A percentile compares a stretch with the other conserved stretches of the same genome.
phyloP scores from a whole-genome alignment of 106 monocot genomes.

The Iris macrosiphon region DNA sequence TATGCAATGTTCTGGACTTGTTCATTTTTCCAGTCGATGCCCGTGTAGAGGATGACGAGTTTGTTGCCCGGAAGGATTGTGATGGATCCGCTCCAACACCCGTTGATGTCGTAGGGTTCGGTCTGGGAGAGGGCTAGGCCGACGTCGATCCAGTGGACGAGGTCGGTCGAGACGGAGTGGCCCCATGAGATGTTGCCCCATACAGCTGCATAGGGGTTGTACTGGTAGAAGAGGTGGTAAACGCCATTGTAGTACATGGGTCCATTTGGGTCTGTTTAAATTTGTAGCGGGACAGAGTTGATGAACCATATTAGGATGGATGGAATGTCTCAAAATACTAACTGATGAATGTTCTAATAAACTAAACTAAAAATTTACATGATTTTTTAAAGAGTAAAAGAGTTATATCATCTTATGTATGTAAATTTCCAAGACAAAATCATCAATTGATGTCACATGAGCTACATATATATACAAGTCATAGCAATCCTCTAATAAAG shows the following conservation, averaged over 20 bases:
- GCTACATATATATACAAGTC: too few species aligned
- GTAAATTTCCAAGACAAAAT: too few species aligned
- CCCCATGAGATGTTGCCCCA: too few species aligned
- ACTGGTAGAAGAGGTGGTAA: conserved; percentile 46
- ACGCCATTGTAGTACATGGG: conserved; percentile 33
- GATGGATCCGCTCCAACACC: conserved; percentile 37
- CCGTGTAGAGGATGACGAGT: conserved; percentile 29
- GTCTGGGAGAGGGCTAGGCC: conserved; percentile 21
- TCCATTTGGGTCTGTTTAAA: conserved; percentile 4
- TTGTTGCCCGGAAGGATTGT: conserved; percentile 25
- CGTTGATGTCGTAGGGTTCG: conserved; percentile 28
- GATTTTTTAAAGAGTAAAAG: too few species aligned
- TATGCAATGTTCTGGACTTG: conserved; percentile 32
- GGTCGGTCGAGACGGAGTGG: conserved; percentile 36
- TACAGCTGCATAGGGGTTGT: conserved; percentile 23
- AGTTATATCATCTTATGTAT: too few species aligned
- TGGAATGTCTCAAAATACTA: too few species aligned
- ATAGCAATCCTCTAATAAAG: too few species aligned
- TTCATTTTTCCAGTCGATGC: conserved; percentile 12
- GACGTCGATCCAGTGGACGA: conserved; percentile 26
- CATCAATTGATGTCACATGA: too few species aligned
- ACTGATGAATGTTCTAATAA: too few species aligned
- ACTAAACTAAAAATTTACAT: too few species aligned
- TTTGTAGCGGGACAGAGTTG: too few species aligned
- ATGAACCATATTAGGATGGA: too few species aligned